These are phyloP conservation scores for Leccinum disarticulatum DNA, from an alignment of 768 basidiomycete species.

Conservation along the genomic window DNA sequence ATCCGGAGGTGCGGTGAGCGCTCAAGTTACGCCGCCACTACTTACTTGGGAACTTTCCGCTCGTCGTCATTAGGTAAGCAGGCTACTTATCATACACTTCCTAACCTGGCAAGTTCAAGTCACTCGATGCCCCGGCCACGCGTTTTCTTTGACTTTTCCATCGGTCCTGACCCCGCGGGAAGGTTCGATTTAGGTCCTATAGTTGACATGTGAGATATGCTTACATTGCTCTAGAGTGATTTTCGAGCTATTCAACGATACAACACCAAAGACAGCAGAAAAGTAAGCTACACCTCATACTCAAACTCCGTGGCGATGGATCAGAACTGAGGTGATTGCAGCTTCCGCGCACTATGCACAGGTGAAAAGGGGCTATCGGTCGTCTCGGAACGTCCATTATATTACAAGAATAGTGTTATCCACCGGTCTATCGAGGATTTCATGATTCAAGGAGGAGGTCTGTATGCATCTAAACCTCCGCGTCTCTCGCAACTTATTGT, in stretches of 20 bases:
- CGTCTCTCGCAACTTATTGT: neutral
- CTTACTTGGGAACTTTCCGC: neutral
- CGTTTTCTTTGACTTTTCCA: constrained; percentile 66
- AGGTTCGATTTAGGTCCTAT: constrained; percentile 40
- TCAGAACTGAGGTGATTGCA: constrained; percentile 31
- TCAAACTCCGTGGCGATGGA: neutral
- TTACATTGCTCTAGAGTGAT: constrained; percentile 48
- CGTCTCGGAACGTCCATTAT: constrained; percentile 63
- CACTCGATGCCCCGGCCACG: constrained; percentile 52
- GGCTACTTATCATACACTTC: neutral
- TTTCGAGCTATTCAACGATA: constrained; percentile 75
- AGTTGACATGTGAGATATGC: constrained; percentile 2
- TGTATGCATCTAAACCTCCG: constrained; percentile 13
- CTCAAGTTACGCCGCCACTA: neutral
- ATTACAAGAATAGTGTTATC: constrained; percentile 77
- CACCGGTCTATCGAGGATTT: constrained; percentile 79
- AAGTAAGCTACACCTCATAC: constrained; percentile 50
- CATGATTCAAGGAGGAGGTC: constrained; percentile 82
- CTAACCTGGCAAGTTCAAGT: neutral
- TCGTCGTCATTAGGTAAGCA: constrained; percentile 16
- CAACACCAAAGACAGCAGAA: constrained; percentile 73
- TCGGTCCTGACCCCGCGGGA: constrained; percentile 51
- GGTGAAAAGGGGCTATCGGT: constrained; percentile 79
- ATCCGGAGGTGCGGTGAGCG: neutral
- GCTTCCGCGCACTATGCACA: constrained; percentile 84